Base-by-base conservation (phyloP, 768 basidiomycete species). In the Lactarius indigo region DNA sequence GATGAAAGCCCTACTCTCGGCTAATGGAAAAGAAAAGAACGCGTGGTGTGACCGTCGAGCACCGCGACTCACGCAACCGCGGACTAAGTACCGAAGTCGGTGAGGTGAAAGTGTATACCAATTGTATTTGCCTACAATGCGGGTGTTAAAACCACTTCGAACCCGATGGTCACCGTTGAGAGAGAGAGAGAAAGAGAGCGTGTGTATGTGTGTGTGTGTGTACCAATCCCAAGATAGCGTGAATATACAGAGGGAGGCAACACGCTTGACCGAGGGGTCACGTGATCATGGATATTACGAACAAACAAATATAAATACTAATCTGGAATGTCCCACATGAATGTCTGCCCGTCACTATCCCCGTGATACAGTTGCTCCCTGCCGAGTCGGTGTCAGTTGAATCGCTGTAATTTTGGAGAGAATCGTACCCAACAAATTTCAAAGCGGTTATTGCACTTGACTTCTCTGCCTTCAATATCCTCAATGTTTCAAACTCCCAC, bases 401-500 rank as follows among this genome's bases (percentile, higher is more conserved):
- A 28, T 4, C 26, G 47, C 41, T 12, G 35, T 31, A 28, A 41
- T 28, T 31, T 68, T 57, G 10, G 41, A 55, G 26, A 59, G 57
- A 18, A 64, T 54, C 57, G 63, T 74, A 93, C 94, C 90, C 92
- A 28, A 89, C 78, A 71, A 96, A 96, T 71, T 83, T 85, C 72
- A 97, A 79, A n/a, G 92, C 87, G 1, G 88, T 92, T 59, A 95
- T 81, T 1, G 72, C 69, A 41, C 73, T 69, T 10, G 69, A 26
- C 68, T 79, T 76, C 71, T 84, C 80, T 61, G 83, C 82, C 74
- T 87, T 85, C 81, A 96, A 81, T 64, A 82, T 83, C 70, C 89
- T 80, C 64, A 92, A 78, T 17, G 86, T 85, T 12, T 84, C 78
- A 76, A 96, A 88, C 72, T 88, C 82, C 92, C 92, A 95, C 59